phyloP scores from a whole-genome alignment of 257 asterid species.

The Prunella vulgaris region DNA sequence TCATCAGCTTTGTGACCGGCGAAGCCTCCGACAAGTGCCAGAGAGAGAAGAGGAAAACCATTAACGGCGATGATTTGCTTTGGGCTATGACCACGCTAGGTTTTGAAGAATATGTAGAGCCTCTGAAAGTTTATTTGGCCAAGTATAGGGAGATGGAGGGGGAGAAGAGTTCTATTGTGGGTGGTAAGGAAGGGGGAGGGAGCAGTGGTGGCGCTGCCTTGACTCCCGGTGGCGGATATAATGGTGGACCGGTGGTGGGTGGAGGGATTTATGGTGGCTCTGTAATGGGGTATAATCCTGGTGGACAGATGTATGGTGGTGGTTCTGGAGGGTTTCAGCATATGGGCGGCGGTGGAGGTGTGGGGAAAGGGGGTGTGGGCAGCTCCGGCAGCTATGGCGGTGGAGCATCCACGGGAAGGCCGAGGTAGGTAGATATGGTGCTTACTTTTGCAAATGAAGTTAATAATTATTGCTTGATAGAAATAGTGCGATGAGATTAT shows the following conservation, averaged over 20 bases:
- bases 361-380: constrained; percentile 30
- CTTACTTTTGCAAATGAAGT: constrained; percentile 13
- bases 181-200: constrained; percentile 32
- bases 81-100: constrained; percentile 57
- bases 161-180: constrained; percentile 34
- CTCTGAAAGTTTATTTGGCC: constrained; percentile 40
- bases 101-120: constrained; percentile 47
- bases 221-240: constrained; percentile 24
- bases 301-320: constrained; percentile 33
- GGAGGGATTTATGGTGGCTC: constrained; percentile 33
- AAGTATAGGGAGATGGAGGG: constrained; percentile 53
- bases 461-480: constrained; percentile 9
- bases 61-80: constrained; percentile 43
- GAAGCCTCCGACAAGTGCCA: constrained; percentile 55
- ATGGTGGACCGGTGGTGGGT: constrained; percentile 29
- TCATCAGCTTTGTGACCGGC: constrained; percentile 50
- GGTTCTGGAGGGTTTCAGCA: constrained; percentile 39
- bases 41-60: constrained; percentile 48
- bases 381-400: constrained; percentile 30
- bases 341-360: constrained; percentile 24
- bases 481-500: constrained; percentile 9
- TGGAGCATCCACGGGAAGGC: constrained; percentile 35
- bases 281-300: constrained; percentile 36
- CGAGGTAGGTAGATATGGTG: constrained; percentile 27
- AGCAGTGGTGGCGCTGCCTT: constrained; percentile 20